Base-by-base conservation (phyloP, 305 asterid genomes). In the Fraxinus albicans region DNA sequence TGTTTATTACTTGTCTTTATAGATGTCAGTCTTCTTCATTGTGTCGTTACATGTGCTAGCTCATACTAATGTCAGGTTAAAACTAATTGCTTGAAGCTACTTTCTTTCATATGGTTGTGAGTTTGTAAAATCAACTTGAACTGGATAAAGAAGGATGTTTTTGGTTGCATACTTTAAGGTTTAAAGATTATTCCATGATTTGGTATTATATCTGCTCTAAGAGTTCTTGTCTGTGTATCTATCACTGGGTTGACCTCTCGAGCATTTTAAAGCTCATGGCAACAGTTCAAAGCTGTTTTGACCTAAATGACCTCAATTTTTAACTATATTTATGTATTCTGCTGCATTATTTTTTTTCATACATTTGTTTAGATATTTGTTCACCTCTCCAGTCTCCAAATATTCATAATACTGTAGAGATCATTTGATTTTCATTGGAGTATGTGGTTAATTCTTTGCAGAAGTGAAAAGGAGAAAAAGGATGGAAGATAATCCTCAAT, bases 391-490 rank as follows among this genome's bases (percentile, higher is more conserved):
- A 17, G 21, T 15, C 21, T 50, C 21, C 60, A 50, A 50, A 50
- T 50, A 50, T 50, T 50, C 60, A 15, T 50, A 17, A 15, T 50
- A 50, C 60, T 50, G 21, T 50, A 50, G 60, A 50, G 60, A 2
- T 50, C 60, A 3, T 7, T 50, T 17, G 60, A 50, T 50, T 53
- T 15, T 53, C 8, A 79, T 65, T 74, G 19, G 4, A 29, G 3
- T 31, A 50, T 34, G 1, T 78, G 73, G 27, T 40, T 70, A 23
- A 63, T 73, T 60, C 33, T 77, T 73, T 90, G 88, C 95, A 96
- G 98, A 96, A 85, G 98, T 93, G 84, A 96, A 88, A 92, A 92
- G 98, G 91, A 93, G 99, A 86, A 96, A 96, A 86, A 92, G 97
- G 98, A 88, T 93, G 85, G 87, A 94, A 88, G 92, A 87, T 60